Conservation (phyloP, 2,329 filamentous ascomycete genomes). For the Davidsoniella neocaledoniae region DNA sequence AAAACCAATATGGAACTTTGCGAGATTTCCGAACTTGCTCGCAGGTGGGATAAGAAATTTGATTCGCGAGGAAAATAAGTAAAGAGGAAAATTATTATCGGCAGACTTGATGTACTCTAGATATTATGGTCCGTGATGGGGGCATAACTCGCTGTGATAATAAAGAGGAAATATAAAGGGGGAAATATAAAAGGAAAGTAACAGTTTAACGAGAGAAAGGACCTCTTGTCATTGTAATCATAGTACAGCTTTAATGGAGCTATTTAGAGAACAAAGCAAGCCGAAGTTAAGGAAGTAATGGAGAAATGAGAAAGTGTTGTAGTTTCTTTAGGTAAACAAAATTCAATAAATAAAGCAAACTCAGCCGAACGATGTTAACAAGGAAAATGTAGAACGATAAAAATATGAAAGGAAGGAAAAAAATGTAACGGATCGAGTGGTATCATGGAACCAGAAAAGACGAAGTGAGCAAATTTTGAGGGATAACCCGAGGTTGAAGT, state of each 20-base stretch:
- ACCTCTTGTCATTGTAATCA: too few species aligned
- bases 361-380: neutral
- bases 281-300: neutral
- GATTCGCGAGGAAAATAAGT: too few species aligned
- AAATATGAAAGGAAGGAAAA: slow-evolving; percentile 1
- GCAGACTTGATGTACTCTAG: too few species aligned
- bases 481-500: neutral
- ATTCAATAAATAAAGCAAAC: neutral
- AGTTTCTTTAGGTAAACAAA: neutral
- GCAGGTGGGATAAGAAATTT: too few species aligned
- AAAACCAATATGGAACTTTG: too few species aligned
- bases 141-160: neutral
- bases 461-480: slow-evolving; percentile 12
- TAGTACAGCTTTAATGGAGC: too few species aligned
- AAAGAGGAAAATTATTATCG: too few species aligned
- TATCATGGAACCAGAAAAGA: slow-evolving; percentile 15
- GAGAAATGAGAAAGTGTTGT: neutral
- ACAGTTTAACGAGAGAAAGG: neutral
- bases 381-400: slow-evolving; percentile 12
- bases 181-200: slow-evolving; percentile 11
- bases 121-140: too few species aligned
- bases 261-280: too few species aligned
- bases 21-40: too few species aligned
- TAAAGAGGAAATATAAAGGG: slow-evolving; percentile 8
- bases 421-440: slow-evolving; percentile 10